phyloP scores from a whole-genome alignment of 75 land plant species.

The Ceratopteris richardii region DNA sequence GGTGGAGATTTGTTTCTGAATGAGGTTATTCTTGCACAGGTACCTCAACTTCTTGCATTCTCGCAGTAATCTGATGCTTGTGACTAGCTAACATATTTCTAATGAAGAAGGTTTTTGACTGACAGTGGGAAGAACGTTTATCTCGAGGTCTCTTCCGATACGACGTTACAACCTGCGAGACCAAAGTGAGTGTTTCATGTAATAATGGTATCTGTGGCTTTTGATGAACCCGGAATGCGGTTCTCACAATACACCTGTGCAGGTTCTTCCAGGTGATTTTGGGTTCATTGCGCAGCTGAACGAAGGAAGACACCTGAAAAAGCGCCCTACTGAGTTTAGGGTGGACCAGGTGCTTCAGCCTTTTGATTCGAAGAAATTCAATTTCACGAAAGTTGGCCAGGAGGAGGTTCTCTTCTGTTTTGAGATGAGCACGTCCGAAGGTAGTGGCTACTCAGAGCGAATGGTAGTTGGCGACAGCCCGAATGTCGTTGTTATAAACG shows the following conservation, averaged over 20 bases:
- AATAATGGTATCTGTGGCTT: too few species aligned
- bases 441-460: conserved; percentile 18
- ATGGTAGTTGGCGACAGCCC: conserved; percentile 50
- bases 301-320: conserved; percentile 91
- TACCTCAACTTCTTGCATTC: too few species aligned
- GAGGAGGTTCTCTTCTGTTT: conserved; percentile 88
- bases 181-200: conserved; percentile 51
- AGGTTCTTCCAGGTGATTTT: conserved; percentile 80
- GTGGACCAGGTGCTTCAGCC: conserved; percentile 89
- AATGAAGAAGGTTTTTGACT: too few species aligned
- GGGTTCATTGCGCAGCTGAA: conserved; percentile 94
- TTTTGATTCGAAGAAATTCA: conserved; percentile 89
- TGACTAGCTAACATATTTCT: too few species aligned
- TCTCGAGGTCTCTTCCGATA: conserved; percentile 82
- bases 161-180: conserved; percentile 91
- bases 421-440: conserved; percentile 41
- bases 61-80: too few species aligned
- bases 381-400: conserved; percentile 92
- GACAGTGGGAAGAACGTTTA: conserved; percentile 88
- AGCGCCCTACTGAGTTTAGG: conserved; percentile 90
- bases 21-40: conserved; percentile 63
- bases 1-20: conserved; percentile 51
- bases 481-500: conserved; percentile 84
- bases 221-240: too few species aligned
- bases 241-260: too few species aligned